phyloP scores from a whole-genome alignment of 225 moss, liverwort and hornwort genomes.

The Sphagnum contortum region DNA sequence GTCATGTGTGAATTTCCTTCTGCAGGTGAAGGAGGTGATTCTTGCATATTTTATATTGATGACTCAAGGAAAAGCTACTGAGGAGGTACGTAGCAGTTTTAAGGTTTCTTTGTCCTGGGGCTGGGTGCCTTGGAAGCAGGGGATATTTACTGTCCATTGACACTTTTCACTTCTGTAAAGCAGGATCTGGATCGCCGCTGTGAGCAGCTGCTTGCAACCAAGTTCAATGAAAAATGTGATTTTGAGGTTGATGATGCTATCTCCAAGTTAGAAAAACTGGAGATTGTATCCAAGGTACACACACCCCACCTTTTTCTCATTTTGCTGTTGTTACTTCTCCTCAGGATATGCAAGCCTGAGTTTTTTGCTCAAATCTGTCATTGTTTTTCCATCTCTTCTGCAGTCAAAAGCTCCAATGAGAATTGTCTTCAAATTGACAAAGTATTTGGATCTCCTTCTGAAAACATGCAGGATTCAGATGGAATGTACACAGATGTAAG shows the following conservation, averaged over 20 bases:
- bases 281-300: slow-evolving; percentile 40
- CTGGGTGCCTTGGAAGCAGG: no score
- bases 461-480: slow-evolving; percentile 34
- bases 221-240: slow-evolving; percentile 55
- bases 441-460: not conserved
- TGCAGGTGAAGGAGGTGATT: slow-evolving; percentile 65
- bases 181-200: slow-evolving; percentile 56
- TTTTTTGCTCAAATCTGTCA: not conserved
- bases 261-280: slow-evolving; percentile 39
- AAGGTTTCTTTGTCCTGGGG: not conserved
- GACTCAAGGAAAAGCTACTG: slow-evolving; percentile 58
- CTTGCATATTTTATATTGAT: slow-evolving; percentile 54
- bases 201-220: slow-evolving; percentile 38
- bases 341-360: not conserved
- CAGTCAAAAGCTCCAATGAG: not conserved
- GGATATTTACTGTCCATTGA: not conserved
- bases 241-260: slow-evolving; percentile 59
- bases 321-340: no score
- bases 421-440: not conserved
- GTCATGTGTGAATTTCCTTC: not conserved
- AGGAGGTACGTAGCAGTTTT: slow-evolving; percentile 17
- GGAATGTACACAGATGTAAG: slow-evolving; percentile 44
- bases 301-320: not conserved
- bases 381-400: not conserved
- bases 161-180: slow-evolving; percentile 3